phyloP scores from a whole-genome alignment of 164 flowering plant species.

The Umbellularia californica region DNA sequence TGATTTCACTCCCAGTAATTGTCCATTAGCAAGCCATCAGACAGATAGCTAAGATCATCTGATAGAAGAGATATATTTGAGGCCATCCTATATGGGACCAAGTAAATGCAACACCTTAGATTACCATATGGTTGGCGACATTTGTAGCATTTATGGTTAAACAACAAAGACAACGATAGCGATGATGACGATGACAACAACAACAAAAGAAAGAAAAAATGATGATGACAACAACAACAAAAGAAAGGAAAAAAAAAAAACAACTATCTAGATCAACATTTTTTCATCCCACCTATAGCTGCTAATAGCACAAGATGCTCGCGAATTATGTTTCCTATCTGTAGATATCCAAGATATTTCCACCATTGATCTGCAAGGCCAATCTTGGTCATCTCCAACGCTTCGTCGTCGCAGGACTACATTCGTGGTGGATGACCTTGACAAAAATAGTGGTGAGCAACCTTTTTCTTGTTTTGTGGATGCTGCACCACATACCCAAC shows the following conservation, averaged over 20 bases:
- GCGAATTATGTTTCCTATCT: constrained; percentile 52
- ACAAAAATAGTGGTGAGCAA: constrained; percentile 36
- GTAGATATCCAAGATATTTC: constrained; percentile 70
- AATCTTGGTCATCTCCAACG: constrained; percentile 31
- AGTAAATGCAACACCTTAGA: not conserved
- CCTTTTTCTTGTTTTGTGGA: constrained; percentile 38
- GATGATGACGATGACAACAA: not conserved
- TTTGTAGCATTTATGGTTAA: not conserved
- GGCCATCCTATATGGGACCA: not conserved
- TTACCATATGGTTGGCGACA: not conserved
- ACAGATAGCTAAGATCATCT: not conserved
- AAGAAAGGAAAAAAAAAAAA: not conserved
- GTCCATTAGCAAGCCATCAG: not conserved
- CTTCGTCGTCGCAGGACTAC: constrained; percentile 39
- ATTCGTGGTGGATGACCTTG: constrained; percentile 56
- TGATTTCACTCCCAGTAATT: not conserved
- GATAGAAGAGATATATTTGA: not conserved
- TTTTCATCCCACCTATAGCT: constrained; percentile 48
- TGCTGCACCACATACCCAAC: constrained; percentile 46
- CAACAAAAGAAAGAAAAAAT: not conserved
- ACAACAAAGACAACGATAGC: not conserved
- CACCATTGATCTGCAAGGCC: constrained; percentile 47
- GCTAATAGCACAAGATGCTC: constrained; percentile 67
- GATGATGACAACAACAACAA: not conserved
- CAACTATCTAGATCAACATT: not conserved